Conservation (phyloP, 257 asterid species). For the Thymus mandschuricus region DNA sequence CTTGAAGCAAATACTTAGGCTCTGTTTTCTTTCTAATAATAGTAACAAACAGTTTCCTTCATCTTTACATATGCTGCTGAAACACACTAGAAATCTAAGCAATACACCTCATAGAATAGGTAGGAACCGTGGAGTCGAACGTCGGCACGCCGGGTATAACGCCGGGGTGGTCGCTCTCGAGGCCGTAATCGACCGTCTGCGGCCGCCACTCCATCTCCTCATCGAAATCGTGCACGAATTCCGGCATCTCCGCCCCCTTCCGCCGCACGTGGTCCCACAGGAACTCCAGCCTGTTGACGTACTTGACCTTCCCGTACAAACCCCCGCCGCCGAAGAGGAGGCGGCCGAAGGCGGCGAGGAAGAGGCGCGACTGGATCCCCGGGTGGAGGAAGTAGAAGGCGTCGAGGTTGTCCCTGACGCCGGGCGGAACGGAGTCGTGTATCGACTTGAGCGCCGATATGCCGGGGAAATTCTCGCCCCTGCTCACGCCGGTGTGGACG, state of each 20-base stretch:
- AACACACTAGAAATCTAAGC: conserved; percentile 42
- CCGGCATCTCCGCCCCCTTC: conserved; percentile 71
- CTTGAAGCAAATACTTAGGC: too few species aligned
- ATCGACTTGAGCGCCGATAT: conserved; percentile 53
- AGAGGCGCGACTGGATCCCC: conserved; percentile 74
- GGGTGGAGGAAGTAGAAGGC: conserved; percentile 79
- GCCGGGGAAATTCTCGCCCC: conserved; percentile 70
- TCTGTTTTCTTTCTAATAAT: too few species aligned
- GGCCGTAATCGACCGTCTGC: conserved; percentile 55
- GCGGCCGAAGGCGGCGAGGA: conserved; percentile 76
- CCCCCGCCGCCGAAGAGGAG: conserved; percentile 50
- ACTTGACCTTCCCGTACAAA: conserved; percentile 63
- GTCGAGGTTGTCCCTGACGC: conserved; percentile 46
- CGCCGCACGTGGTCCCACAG: conserved; percentile 66
- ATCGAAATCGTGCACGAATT: conserved; percentile 73
- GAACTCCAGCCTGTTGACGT: conserved; percentile 64
- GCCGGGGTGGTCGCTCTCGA: conserved; percentile 88
- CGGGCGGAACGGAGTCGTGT: conserved; percentile 59
- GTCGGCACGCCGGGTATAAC: conserved; percentile 5
- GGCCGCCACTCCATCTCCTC: conserved; percentile 61
- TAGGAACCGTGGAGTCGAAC: conserved; percentile 49
- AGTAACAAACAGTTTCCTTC: not conserved
- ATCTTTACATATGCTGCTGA: not conserved
- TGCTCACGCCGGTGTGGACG: conserved; percentile 62
- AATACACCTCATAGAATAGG: conserved; percentile 81